Evolutionary conservation across 1,139 yeast genomes (phyloP), one percentile per base, ranked within the genome.

Genomic region (Candida sp.): DNA sequence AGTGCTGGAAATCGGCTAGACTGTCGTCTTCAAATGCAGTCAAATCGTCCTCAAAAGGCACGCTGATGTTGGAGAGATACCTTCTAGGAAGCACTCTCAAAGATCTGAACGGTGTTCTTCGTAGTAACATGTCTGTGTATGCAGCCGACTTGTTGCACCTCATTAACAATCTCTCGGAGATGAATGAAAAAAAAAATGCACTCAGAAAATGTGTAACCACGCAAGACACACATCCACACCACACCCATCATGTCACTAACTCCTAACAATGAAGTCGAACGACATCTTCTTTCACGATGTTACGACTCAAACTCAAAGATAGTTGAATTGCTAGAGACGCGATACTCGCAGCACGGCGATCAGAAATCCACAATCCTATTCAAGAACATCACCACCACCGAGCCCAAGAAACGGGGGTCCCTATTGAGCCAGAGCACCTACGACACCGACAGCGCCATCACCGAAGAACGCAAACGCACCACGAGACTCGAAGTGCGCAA

Each of bases 281-380:
- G 53, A 46, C 69, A 63, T 49, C 69, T 88, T 23, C 73, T 88
- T 22, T 68, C 84, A 2, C 67, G 89, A 51, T 76, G 86, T 60
- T 77, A 78, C 57, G 72, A 66, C 42, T 71, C 73, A 5, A 61
- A 62, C 63, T 77, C 65, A 47, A 68, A 52, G 68, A 76, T 85
- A 5, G 65, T 77, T 12, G 80, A 84, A 55, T 69, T 86, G 1
- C 66, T 88, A 28, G 77, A 77, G 39, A 69, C 78, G 5, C 66
- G 94, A 47, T 88, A 87, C 65, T 81, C 89, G 0, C 54, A 66
- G 12, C 65, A 70, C 0, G 90, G 90, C 2, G 75, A 74, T 33
- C 90, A 85, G 60, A 86, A 84, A 64, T 88, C 90, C 25, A 72
- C 74, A 41, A 64, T 87, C 43, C 68, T 80, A 12, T 65, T 85